Base-by-base conservation (phyloP, 2,329 filamentous ascomycete species). In the Alternaria dauci region DNA sequence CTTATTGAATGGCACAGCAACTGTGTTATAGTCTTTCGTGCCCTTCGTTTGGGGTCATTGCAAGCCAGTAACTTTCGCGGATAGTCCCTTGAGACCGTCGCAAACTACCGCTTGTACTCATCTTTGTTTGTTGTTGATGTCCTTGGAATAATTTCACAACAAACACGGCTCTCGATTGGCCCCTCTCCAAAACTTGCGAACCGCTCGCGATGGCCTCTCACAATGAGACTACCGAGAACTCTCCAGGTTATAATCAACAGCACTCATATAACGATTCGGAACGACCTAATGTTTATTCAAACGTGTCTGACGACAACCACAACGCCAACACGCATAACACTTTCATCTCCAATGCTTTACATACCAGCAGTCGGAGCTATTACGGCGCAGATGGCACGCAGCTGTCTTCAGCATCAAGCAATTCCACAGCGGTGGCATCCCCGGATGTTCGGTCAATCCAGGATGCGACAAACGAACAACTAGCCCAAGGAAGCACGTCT, bases 151-250 rank as follows among this genome's bases (percentile, higher is more conserved):
- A n/a, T 26, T 8, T 57, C 32, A 16, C 44, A 3, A 43, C 39
- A 20, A 11, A 5, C 14, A 44, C 30, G 41, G 43, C 44, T 26
- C 36, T 28, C 11, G 9, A 11, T 43, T 42, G 16, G 23, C 52
- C 20, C 2, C 39, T 25, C 30, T 32, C 12, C 18, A 54, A 28
- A 52, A 63, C 47, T 55, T 26, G 50, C 51, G 30, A n/a, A 57
- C 41, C 20, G 28, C 4, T 58, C 38, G 58, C 36, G 20, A 78
- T 78, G 75, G 64, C 67, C 51, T 69, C 66, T 20, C 53, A 66
- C 25, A 73, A 78, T 42, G 76, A 77, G 11, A 62, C 57, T 32
- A 71, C 75, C 51, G 74, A 76, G 16, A 79, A 76, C 47, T 73
- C 76, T 16, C 69, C 65, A 20, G 68, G 73, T n/a, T 39, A 61